Conservation (phyloP, 305 asterid species). For the Rubia peregrina region DNA sequence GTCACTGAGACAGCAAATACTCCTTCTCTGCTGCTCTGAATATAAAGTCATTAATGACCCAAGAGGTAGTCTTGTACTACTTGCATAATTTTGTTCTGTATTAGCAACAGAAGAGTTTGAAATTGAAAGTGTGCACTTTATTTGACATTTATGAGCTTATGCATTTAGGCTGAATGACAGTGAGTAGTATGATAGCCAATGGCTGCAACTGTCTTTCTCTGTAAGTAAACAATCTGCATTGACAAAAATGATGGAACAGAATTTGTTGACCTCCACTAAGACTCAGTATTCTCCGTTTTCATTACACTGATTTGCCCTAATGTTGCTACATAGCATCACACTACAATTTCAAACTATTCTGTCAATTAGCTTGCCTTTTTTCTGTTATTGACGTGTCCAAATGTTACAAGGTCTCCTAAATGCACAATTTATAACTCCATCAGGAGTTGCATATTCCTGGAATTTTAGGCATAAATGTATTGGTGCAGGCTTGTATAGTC, state of each 20-base stretch:
- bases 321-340: background rate
- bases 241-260: background rate
- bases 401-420: background rate
- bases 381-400: background rate
- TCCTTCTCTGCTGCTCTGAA: constrained; percentile 74
- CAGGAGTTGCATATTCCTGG: background rate
- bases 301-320: background rate
- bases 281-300: no score
- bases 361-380: background rate
- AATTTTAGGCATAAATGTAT: no score
- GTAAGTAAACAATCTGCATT: background rate
- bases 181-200: background rate
- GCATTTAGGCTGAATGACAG: background rate
- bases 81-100: constrained; percentile 8
- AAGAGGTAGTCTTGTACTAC: constrained; percentile 45
- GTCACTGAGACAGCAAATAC: constrained; percentile 76
- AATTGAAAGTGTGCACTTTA: background rate
- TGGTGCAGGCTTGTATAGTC: background rate
- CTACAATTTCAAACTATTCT: background rate
- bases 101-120: background rate
- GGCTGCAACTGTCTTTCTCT: background rate
- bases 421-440: no score
- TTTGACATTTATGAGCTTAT: background rate
- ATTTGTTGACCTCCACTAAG: background rate
- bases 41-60: constrained; percentile 91